These are phyloP conservation scores for Tricholoma saponaceum DNA, from an alignment of 768 basidiomycete species.

Conservation along the genomic window DNA sequence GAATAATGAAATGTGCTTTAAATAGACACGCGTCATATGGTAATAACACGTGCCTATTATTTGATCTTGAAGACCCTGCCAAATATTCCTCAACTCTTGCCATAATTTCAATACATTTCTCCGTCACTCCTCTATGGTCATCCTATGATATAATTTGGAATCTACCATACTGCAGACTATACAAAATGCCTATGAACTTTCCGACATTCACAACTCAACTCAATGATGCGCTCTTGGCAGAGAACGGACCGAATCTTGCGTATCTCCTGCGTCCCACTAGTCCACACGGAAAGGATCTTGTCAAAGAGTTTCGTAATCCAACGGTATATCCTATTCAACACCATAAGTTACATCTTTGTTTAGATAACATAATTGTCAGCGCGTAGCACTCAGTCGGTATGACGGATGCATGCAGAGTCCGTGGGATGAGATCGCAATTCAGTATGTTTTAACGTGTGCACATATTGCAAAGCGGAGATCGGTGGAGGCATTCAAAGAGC, in stretches of 20 bases:
- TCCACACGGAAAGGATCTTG: constrained; percentile 71
- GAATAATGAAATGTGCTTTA: not conserved
- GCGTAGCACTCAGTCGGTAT: constrained; percentile 39
- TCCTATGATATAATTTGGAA: too few relatives aligned
- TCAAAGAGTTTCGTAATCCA: constrained; percentile 66
- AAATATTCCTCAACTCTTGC: too few relatives aligned
- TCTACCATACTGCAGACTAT: not conserved
- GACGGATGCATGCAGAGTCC: constrained; percentile 65
- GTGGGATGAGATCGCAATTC: constrained; percentile 85
- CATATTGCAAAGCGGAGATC: constrained; percentile 65
- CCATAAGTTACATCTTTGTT: not conserved
- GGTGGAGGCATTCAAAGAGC: constrained; percentile 77
- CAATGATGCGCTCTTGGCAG: constrained; percentile 53
- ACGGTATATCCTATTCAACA: constrained; percentile 29
- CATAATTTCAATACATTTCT: too few relatives aligned
- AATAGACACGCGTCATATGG: not conserved
- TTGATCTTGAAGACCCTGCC: not conserved
- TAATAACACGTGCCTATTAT: not conserved
- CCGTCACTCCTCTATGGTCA: not conserved
- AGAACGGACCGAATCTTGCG: constrained; percentile 68
- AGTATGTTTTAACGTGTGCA: constrained; percentile 73
- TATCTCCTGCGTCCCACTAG: constrained; percentile 74
- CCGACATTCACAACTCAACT: constrained; percentile 57
- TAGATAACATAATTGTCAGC: constrained; percentile 22
- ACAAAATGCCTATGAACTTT: constrained; percentile 48